These are phyloP conservation scores for Skeletonema marinoi DNA, from an alignment of 108 stramenopile species.

Conservation along the genomic window DNA sequence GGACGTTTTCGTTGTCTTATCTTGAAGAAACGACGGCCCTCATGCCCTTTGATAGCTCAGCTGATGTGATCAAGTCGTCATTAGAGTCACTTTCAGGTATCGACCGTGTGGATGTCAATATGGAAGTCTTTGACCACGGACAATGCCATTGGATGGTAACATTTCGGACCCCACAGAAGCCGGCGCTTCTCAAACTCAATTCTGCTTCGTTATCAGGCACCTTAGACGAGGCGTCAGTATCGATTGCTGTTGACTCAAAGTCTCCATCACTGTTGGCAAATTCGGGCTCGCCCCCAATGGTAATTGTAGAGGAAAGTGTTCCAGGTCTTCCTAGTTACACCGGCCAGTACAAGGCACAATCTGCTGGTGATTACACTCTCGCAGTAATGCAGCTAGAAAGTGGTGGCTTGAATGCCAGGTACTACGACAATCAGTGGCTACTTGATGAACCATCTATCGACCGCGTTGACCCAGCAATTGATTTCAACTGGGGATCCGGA, in stretches of 20 bases:
- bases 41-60: conserved; percentile 66
- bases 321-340: conserved; percentile 80
- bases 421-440: conserved; percentile 89
- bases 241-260: conserved; percentile 16
- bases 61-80: conserved; percentile 57
- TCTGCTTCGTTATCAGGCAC: conserved; percentile 58
- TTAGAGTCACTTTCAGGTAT: conserved; percentile 64
- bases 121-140: conserved; percentile 46
- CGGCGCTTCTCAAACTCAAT: conserved; percentile 42
- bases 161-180: conserved; percentile 60
- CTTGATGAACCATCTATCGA: conserved; percentile 63
- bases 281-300: conserved; percentile 36
- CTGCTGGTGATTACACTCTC: conserved; percentile 61
- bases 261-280: conserved; percentile 38
- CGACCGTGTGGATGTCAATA: conserved; percentile 61
- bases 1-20: conserved; percentile 64
- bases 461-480: conserved; percentile 62
- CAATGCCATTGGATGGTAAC: conserved; percentile 70
- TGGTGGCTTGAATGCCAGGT: conserved; percentile 74
- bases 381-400: conserved; percentile 66
- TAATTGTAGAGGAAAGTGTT: conserved; percentile 68
- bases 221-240: conserved; percentile 24
- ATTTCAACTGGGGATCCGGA: conserved; percentile 72
- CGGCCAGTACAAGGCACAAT: conserved; percentile 59
- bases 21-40: conserved; percentile 46